A percentile compares a stretch with the other conserved stretches of the same genome.
Conservation (phyloP, 2,329 filamentous ascomycete genomes). For the Phyllosticta citriasiana region DNA sequence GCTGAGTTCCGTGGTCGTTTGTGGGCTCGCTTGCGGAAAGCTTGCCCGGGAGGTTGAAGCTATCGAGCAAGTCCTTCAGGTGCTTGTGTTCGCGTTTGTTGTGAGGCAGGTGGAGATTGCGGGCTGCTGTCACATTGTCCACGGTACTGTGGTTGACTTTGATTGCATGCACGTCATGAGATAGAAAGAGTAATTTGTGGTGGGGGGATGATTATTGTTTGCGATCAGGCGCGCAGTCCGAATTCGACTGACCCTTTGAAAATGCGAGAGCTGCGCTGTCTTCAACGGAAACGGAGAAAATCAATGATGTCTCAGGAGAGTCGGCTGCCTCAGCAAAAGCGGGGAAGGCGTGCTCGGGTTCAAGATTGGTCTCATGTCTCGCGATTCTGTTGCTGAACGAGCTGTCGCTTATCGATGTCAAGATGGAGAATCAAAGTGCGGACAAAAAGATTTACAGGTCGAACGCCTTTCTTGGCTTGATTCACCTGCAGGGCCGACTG, state of each 20-base stretch:
- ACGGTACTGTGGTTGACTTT: too few relatives aligned
- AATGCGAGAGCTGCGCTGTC: neutral
- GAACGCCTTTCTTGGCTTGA: neutral
- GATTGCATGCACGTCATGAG: too few relatives aligned
- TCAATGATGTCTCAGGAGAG: neutral
- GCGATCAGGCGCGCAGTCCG: neutral
- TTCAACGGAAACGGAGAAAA: neutral
- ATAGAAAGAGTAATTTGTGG: too few relatives aligned
- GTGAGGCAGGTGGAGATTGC: too few relatives aligned
- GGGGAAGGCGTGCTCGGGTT: neutral
- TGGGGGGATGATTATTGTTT: neutral
- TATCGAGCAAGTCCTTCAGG: too few relatives aligned
- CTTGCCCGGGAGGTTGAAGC: too few relatives aligned
- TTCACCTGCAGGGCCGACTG: neutral
- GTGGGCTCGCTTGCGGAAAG: too few relatives aligned
- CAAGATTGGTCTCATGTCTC: neutral
- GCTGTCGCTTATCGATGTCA: neutral
- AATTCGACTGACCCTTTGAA: neutral
- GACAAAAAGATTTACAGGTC: neutral
- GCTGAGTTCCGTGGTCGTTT: too few relatives aligned
- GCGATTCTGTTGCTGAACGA: neutral
- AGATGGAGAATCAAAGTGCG: neutral
- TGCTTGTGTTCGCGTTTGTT: too few relatives aligned
- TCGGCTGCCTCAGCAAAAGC: neutral
- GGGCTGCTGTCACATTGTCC: too few relatives aligned